Percentiles rank a stretch among this genome's conserved stretches.
Evolutionary conservation across 1,284 basidiomycete genomes (phyloP).

Genomic region (Sporisorium sorghi): DNA sequence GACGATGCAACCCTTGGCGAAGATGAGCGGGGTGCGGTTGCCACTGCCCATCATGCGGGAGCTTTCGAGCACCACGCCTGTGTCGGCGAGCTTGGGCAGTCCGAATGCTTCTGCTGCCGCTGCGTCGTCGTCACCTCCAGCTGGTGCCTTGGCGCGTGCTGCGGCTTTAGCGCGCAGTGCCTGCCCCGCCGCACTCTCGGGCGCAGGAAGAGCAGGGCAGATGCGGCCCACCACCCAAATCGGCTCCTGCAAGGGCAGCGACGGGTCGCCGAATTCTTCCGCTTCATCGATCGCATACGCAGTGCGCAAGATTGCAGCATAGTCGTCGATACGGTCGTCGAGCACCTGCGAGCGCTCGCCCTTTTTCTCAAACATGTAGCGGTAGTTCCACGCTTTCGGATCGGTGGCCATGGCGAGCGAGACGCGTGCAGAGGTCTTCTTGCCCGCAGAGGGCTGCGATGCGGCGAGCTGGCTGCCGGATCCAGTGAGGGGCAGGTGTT

Average conservation of each 20-base stretch:
- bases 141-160: background rate
- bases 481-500: slow-evolving; percentile 34
- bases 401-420: slow-evolving; percentile 63
- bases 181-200: slow-evolving; percentile 21
- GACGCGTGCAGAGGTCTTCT: slow-evolving; percentile 47
- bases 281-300: slow-evolving; percentile 45
- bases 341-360: slow-evolving; percentile 59
- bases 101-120: slow-evolving; percentile 21
- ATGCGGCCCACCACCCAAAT: slow-evolving; percentile 65
- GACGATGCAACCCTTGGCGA: slow-evolving; percentile 49
- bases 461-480: slow-evolving; percentile 36
- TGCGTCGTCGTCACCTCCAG: background rate
- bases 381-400: slow-evolving; percentile 63
- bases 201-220: slow-evolving; percentile 36
- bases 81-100: slow-evolving; percentile 39
- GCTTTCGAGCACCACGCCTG: slow-evolving; percentile 56
- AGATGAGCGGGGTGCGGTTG: slow-evolving; percentile 51
- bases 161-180: slow-evolving; percentile 14
- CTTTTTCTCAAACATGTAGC: slow-evolving; percentile 68
- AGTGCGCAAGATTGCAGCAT: slow-evolving; percentile 50
- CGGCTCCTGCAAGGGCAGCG: slow-evolving; percentile 55
- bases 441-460: slow-evolving; percentile 2
- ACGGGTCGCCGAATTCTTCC: slow-evolving; percentile 61
- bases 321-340: slow-evolving; percentile 61
- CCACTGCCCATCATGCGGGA: slow-evolving; percentile 62